A percentile compares a stretch with the other conserved stretches of the same genome.
Conservation (phyloP, 2,329 filamentous ascomycete genomes). For the Boeremia lycopersici region DNA sequence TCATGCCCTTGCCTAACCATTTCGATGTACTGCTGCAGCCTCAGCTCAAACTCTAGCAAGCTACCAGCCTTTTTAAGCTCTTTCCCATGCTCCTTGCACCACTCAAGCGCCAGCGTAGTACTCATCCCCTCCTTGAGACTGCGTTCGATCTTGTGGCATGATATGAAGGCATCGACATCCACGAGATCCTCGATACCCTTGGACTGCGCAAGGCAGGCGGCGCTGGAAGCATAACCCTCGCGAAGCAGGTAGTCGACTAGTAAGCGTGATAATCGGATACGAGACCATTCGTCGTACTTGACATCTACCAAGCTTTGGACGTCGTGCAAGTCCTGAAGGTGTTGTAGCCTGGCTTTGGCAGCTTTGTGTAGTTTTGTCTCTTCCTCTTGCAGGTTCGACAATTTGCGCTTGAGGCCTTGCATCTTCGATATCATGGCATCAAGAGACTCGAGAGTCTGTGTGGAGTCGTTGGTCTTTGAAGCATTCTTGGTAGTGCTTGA, state of each 20-base stretch:
- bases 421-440: constrained; percentile 86
- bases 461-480: constrained; percentile 53
- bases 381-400: constrained; percentile 76
- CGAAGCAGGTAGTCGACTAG: constrained; percentile 92
- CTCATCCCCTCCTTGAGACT: constrained; percentile 70
- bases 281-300: constrained; percentile 90
- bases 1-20: constrained; percentile 68
- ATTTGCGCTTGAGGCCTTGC: constrained; percentile 86
- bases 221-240: constrained; percentile 80
- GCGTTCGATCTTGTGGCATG: constrained; percentile 78
- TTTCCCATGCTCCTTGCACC: constrained; percentile 94
- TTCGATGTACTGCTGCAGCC: constrained; percentile 94
- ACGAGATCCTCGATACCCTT: constrained; percentile 80
- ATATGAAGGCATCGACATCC: constrained; percentile 85
- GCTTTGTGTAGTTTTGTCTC: constrained; percentile 78
- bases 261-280: constrained; percentile 78
- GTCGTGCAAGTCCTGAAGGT: constrained; percentile 79
- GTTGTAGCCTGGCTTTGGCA: constrained; percentile 75
- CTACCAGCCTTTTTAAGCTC: constrained; percentile 87
- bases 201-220: constrained; percentile 73
- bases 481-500: constrained; percentile 65
- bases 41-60: constrained; percentile 89
- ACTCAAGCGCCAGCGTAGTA: constrained; percentile 79
- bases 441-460: constrained; percentile 71
- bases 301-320: constrained; percentile 87